Evolutionary conservation across 1,284 basidiomycete species (phyloP).

Genomic region (Cutaneotrichosporon cavernicola): DNA sequence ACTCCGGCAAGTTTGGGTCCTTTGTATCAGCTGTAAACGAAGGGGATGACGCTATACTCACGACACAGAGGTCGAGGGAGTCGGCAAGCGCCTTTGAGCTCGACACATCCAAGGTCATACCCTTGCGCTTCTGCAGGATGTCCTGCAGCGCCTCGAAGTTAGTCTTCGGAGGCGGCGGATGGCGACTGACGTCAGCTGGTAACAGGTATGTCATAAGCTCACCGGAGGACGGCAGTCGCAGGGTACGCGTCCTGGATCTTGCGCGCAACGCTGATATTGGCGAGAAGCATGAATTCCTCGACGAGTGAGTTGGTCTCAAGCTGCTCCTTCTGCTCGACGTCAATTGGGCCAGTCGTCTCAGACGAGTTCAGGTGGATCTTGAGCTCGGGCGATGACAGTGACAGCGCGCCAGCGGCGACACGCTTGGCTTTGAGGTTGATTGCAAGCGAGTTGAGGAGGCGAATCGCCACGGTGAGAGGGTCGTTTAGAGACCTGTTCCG

Average conservation of each 20-base stretch:
- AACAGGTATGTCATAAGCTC: slow-evolving; percentile 23
- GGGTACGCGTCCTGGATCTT: slow-evolving; percentile 95
- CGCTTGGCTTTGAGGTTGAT: slow-evolving; percentile 80
- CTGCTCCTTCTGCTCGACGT: slow-evolving; percentile 94
- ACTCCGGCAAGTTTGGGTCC: slow-evolving; percentile 78
- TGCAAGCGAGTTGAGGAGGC: slow-evolving; percentile 84
- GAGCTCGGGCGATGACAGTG: slow-evolving; percentile 96
- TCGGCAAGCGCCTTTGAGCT: slow-evolving; percentile 86
- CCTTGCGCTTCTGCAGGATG: slow-evolving; percentile 81
- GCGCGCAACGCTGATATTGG: slow-evolving; percentile 89
- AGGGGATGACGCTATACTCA: slow-evolving; percentile 53
- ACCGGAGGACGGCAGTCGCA: slow-evolving; percentile 90
- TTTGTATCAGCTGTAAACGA: slow-evolving; percentile 40
- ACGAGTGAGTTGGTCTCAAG: slow-evolving; percentile 94
- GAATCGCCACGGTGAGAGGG: slow-evolving; percentile 80
- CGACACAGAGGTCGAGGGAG: slow-evolving; percentile 83
- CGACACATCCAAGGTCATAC: slow-evolving; percentile 84
- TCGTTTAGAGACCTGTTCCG: slow-evolving; percentile 67
- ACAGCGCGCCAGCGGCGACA: slow-evolving; percentile 92
- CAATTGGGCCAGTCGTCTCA: slow-evolving; percentile 91
- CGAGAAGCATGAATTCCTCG: slow-evolving; percentile 98
- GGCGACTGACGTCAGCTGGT: slow-evolving; percentile 62
- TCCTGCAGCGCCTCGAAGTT: slow-evolving; percentile 98
- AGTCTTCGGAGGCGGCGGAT: slow-evolving; percentile 83
- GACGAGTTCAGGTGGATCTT: slow-evolving; percentile 91